phyloP scores from a whole-genome alignment of 306 rosid genomes.

The Lathyrus tuberosus region DNA sequence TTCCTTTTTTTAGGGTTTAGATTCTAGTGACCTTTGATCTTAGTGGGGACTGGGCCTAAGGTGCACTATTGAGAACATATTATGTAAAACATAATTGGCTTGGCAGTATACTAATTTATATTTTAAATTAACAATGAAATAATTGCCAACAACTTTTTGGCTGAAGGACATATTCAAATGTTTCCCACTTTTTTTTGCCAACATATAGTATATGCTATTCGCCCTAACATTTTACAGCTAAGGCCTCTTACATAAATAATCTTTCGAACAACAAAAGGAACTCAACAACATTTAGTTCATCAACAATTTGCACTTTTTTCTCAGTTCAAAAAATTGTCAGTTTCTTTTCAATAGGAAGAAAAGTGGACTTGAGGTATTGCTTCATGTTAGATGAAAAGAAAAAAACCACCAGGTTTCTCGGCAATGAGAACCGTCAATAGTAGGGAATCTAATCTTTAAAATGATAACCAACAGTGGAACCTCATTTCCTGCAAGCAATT shows the following conservation, averaged over 20 bases:
- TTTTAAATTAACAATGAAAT: neutral
- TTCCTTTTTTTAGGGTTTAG: too few relatives aligned
- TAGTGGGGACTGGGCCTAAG: neutral
- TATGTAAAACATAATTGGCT: neutral
- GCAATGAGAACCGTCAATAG: constrained; percentile 39
- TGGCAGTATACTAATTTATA: neutral
- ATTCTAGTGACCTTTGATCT: too few relatives aligned
- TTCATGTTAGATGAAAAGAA: constrained; percentile 43
- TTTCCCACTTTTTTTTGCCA: neutral
- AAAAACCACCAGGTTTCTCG: constrained; percentile 39
- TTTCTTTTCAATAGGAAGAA: constrained; percentile 40
- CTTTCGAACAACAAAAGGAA: constrained; percentile 16
- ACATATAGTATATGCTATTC: neutral
- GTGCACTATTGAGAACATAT: neutral
- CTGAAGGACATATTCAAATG: neutral
- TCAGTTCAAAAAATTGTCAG: constrained; percentile 45
- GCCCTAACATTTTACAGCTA: neutral
- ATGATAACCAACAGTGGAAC: constrained; percentile 33
- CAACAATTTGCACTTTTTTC: constrained; percentile 53
- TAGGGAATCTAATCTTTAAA: constrained; percentile 47
- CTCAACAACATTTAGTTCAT: constrained; percentile 44
- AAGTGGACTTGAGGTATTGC: constrained; percentile 30
- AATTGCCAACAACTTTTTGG: neutral
- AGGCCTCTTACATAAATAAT: constrained; percentile 9
- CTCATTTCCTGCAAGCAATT: constrained; percentile 44